Evolutionary conservation across 306 rosid species (phyloP).

Genomic region (Fragaria nilgerrensis): DNA sequence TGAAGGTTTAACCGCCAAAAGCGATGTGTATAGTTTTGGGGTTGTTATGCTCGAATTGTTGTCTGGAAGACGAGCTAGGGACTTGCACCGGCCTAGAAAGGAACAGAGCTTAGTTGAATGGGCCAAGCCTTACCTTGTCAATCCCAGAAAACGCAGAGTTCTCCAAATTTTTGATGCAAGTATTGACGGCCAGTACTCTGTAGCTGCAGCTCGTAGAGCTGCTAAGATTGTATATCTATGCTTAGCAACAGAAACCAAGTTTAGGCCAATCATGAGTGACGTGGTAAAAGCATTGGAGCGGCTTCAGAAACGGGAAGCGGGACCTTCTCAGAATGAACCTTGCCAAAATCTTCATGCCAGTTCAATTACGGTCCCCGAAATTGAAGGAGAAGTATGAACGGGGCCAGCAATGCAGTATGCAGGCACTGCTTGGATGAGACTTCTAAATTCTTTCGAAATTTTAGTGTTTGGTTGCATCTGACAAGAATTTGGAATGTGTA

Average conservation of each 20-base stretch:
- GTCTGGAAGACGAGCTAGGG: conserved; percentile 73
- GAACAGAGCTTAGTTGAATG: conserved; percentile 82
- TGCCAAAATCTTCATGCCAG: conserved; percentile 21
- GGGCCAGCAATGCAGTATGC: not conserved
- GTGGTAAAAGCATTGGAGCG: conserved; percentile 67
- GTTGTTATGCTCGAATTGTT: conserved; percentile 85
- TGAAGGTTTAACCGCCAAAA: conserved; percentile 82
- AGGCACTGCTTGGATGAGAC: conserved; percentile 1
- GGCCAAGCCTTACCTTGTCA: conserved; percentile 78
- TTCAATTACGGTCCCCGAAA: conserved; percentile 31
- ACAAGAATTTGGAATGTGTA: too few species aligned
- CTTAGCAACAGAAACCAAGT: conserved; percentile 59
- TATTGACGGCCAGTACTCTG: conserved; percentile 67
- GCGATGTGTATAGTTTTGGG: conserved; percentile 91
- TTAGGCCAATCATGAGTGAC: conserved; percentile 75
- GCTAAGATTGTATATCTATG: conserved; percentile 66
- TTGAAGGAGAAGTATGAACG: conserved; percentile 27
- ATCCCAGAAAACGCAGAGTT: conserved; percentile 58
- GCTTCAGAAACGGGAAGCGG: conserved; percentile 45
- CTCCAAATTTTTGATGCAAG: conserved; percentile 77
- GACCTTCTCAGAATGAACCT: conserved; percentile 29
- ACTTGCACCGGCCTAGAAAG: conserved; percentile 67
- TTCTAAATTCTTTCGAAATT: too few species aligned
- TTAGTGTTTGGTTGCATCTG: too few species aligned
- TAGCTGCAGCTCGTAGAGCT: conserved; percentile 53